Conservation (phyloP, 352 stramenopile genomes). For the Thraustotheca clavata region DNA sequence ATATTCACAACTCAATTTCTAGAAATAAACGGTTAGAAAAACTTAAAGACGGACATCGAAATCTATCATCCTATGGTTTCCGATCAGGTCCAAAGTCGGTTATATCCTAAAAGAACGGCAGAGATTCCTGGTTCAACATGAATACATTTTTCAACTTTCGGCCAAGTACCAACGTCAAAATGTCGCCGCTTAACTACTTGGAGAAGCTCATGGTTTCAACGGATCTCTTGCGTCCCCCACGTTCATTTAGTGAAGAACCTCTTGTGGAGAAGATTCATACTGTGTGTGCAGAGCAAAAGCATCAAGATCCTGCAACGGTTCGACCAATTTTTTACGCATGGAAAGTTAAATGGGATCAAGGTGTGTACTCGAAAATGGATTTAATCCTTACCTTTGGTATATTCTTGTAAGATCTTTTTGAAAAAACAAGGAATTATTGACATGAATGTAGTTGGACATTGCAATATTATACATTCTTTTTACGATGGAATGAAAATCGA, state of each 20-base stretch:
- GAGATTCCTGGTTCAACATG: too few species aligned
- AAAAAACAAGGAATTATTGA: neutral
- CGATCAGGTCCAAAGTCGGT: too few species aligned
- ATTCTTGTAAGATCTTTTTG: constrained; percentile 8
- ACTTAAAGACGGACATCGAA: too few species aligned
- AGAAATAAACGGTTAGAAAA: too few species aligned
- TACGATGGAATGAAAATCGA: constrained; percentile 30
- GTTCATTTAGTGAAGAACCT: neutral
- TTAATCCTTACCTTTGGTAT: neutral
- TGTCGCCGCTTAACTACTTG: constrained; percentile 22
- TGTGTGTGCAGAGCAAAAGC: neutral
- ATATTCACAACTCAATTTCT: too few species aligned
- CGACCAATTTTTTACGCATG: neutral
- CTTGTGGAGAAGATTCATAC: too few species aligned
- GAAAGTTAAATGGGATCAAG: constrained; percentile 11
- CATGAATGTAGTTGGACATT: constrained; percentile 26
- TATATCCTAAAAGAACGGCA: too few species aligned
- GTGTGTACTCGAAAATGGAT: constrained; percentile 10
- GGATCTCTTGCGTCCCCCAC: neutral
- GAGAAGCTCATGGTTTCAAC: constrained; percentile 15
- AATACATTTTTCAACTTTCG: neutral
- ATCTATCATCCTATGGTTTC: too few species aligned
- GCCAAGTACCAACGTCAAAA: neutral
- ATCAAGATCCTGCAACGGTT: neutral
- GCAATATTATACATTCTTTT: constrained; percentile 26